phyloP scores from a whole-genome alignment of 1,284 basidiomycete genomes.

The Microbotryomycetes sp. region DNA sequence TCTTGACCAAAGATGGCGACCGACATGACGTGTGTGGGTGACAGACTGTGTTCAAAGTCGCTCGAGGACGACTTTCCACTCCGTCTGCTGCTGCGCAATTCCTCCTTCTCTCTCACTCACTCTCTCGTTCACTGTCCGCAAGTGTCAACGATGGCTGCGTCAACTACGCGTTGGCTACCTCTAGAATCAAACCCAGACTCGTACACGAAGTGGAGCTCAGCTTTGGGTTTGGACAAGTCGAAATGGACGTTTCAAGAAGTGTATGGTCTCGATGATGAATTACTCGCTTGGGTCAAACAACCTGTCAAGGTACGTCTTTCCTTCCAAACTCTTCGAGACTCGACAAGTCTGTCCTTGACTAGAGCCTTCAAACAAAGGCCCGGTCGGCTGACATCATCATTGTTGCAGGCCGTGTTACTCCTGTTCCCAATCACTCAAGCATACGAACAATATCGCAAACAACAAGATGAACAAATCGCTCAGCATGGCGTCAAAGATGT shows the following conservation, averaged over 20 bases:
- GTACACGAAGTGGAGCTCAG: constrained; percentile 55
- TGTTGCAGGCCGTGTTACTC: constrained; percentile 68
- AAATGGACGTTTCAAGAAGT: constrained; percentile 67
- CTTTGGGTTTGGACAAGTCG: constrained; percentile 59
- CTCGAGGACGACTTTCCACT: not conserved
- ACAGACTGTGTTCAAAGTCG: not conserved
- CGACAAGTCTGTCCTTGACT: not conserved
- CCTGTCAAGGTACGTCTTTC: constrained; percentile 14
- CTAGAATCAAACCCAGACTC: constrained; percentile 30
- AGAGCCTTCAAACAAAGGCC: not conserved
- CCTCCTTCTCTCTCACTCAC: not conserved
- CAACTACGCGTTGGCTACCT: constrained; percentile 30
- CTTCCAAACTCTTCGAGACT: too few relatives aligned
- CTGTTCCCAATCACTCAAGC: constrained; percentile 65
- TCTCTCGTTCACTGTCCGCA: not conserved
- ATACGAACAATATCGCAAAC: constrained; percentile 50
- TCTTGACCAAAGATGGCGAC: constrained; percentile 30
- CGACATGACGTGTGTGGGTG: constrained; percentile 7
- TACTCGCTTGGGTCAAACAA: constrained; percentile 39
- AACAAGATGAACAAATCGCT: constrained; percentile 54
- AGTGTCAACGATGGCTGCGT: constrained; percentile 3
- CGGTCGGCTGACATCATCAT: not conserved
- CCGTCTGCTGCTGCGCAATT: not conserved
- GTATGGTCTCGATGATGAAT: constrained; percentile 70
- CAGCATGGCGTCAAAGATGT: constrained; percentile 51